Evolutionary conservation across 768 basidiomycete species (phyloP).

Genomic region (Trametes elegans): DNA sequence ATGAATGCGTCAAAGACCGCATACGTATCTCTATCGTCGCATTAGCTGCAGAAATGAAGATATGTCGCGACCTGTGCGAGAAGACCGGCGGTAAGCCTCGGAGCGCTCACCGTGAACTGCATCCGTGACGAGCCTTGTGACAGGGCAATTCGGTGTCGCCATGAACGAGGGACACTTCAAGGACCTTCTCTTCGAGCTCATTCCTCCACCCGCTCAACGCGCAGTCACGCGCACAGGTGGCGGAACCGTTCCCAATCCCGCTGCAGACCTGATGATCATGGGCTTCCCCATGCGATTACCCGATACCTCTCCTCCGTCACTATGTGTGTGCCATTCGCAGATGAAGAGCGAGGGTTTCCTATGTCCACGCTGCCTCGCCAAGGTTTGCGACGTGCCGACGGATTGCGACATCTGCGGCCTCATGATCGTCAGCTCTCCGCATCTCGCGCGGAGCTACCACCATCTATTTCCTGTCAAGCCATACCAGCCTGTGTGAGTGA

Average conservation of each 20-base stretch:
- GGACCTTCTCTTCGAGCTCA: slow-evolving; percentile 91
- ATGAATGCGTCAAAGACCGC: slow-evolving; percentile 76
- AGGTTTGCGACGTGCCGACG: slow-evolving; percentile 97
- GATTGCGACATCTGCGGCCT: slow-evolving; percentile 97
- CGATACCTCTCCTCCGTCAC: slow-evolving; percentile 72
- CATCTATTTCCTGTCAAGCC: slow-evolving; percentile 93
- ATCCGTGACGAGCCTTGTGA: neutral
- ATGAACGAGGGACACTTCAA: slow-evolving; percentile 97
- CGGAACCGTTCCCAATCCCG: slow-evolving; percentile 50
- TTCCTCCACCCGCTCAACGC: slow-evolving; percentile 89
- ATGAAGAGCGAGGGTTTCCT: slow-evolving; percentile 92
- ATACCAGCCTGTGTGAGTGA: slow-evolving; percentile 76
- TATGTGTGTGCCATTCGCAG: slow-evolving; percentile 93
- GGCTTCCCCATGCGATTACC: slow-evolving; percentile 95
- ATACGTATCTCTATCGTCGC: slow-evolving; percentile 93
- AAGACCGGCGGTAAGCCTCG: slow-evolving; percentile 78
- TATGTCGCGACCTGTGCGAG: slow-evolving; percentile 88
- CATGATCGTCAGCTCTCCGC: slow-evolving; percentile 97
- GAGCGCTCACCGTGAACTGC: neutral
- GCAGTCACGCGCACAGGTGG: slow-evolving; percentile 47
- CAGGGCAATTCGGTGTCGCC: slow-evolving; percentile 92
- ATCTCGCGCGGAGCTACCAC: slow-evolving; percentile 93
- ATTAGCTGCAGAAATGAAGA: slow-evolving; percentile 97
- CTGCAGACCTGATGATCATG: slow-evolving; percentile 98
- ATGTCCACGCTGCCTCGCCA: slow-evolving; percentile 89